Evolutionary conservation across 192 early-diverging fungal genomes (phyloP).

Genomic region (Coemansia sp.): DNA sequence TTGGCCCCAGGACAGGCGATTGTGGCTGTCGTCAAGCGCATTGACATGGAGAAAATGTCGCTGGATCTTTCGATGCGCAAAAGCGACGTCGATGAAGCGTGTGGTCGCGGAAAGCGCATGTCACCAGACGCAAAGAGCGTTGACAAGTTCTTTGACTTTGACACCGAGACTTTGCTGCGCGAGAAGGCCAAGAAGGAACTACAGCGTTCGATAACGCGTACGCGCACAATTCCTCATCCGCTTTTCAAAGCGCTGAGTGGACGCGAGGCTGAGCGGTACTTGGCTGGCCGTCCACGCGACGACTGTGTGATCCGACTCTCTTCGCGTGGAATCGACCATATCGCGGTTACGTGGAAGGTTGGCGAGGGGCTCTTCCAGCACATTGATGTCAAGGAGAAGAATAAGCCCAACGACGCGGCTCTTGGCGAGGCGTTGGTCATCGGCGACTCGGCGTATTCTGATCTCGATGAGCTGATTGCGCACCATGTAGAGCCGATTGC

Average conservation of each 20-base stretch:
- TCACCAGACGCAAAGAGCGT: slow-evolving; percentile 32
- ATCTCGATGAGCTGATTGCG: slow-evolving; percentile 91
- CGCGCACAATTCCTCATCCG: slow-evolving; percentile 80
- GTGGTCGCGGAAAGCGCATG: slow-evolving; percentile 41
- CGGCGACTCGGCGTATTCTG: slow-evolving; percentile 72
- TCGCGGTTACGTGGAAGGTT: slow-evolving; percentile 94
- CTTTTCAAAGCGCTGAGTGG: slow-evolving; percentile 76
- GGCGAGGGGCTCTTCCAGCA: slow-evolving; percentile 87
- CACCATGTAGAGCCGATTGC: slow-evolving; percentile 85
- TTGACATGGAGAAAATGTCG: slow-evolving; percentile 76
- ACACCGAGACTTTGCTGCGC: slow-evolving; percentile 44
- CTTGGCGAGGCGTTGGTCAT: slow-evolving; percentile 72
- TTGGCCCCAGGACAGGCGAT: slow-evolving; percentile 71
- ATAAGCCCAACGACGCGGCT: slow-evolving; percentile 71
- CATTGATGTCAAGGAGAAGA: slow-evolving; percentile 61
- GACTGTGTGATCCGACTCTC: slow-evolving; percentile 89
- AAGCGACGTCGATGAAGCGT: slow-evolving; percentile 56
- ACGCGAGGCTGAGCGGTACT: slow-evolving; percentile 72
- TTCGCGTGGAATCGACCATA: slow-evolving; percentile 82
- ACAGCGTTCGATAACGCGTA: slow-evolving; percentile 40
- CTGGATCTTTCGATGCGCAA: slow-evolving; percentile 76
- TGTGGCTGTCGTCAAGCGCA: slow-evolving; percentile 73
- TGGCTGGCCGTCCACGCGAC: slow-evolving; percentile 69
- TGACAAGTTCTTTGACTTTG: slow-evolving; percentile 67
- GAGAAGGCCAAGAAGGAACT: slow-evolving; percentile 42